A percentile compares a stretch with the other conserved stretches of the same genome.
These are phyloP conservation scores for Sporodiniella umbellata DNA, from an alignment of 371 early-diverging fungal species.

Conservation along the genomic window DNA sequence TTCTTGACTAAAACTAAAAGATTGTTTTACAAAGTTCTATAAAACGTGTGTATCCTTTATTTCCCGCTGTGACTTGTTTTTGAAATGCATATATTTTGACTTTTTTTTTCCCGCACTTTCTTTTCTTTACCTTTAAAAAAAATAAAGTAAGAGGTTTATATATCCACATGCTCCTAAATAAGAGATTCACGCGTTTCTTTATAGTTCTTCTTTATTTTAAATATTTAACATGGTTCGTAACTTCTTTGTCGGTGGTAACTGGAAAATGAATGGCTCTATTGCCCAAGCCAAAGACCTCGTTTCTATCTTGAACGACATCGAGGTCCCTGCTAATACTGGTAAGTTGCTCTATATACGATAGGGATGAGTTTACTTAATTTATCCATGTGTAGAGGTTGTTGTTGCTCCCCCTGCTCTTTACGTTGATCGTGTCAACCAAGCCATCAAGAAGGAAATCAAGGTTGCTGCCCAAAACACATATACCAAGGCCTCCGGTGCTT, in stretches of 20 bases:
- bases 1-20: too few relatives aligned
- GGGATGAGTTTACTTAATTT: too few relatives aligned
- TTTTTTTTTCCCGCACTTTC: too few relatives aligned
- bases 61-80: too few relatives aligned
- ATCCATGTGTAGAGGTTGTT: conserved; percentile 98
- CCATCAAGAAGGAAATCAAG: conserved; percentile 77
- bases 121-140: too few relatives aligned
- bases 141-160: not conserved
- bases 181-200: too few relatives aligned
- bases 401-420: conserved; percentile 96
- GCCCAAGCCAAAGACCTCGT: conserved; percentile 72
- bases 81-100: too few relatives aligned
- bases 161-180: not conserved
- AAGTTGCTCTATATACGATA: too few relatives aligned
- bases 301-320: conserved; percentile 69
- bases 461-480: conserved; percentile 98
- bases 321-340: conserved; percentile 43
- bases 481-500: conserved; percentile 88
- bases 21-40: too few relatives aligned
- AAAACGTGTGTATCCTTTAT: too few relatives aligned
- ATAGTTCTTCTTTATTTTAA: not conserved
- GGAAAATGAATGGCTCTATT: conserved; percentile 96
- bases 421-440: conserved; percentile 77
- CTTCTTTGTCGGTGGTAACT: conserved; percentile 82
- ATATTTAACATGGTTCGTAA: conserved; percentile 54